Evolutionary conservation across 2,329 filamentous ascomycete genomes (phyloP), one percentile per base, ranked within the genome.

Genomic region (Calonectria fujianensis): DNA sequence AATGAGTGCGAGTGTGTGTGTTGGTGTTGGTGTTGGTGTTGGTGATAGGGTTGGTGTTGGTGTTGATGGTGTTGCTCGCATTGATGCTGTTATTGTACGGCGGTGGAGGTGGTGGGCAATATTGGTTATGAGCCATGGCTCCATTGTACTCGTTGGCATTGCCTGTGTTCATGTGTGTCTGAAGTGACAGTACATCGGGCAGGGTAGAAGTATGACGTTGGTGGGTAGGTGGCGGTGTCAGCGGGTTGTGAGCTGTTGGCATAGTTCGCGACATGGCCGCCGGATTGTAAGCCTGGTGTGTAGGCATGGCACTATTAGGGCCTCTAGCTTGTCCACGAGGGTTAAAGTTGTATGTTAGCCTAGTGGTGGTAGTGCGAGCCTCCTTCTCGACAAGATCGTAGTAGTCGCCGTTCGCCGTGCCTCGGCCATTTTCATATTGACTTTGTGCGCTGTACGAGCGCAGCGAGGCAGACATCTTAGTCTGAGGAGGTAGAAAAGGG

Each of bases 241-340:
- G 13, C 29, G 77, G 74, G 37, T 76, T 76, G 69, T 59, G 50
- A 31, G 70, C n/a, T 37, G 24, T 14, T 35, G 20, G 24, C 11
- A 66, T 51, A 29, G 45, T 29, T 37, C 29, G 24, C 18, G 74
- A 75, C 37, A 78, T 61, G 10, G 84, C 81, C 6, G 82, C 83
- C 1, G 87, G 86, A 27, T 89, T 84, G 65, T 90, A 90, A 0
- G 89, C 89, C 0, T 86, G 87, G 73, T 90, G 89, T 0, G 87
- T 83, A 0, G 89, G 89, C 52, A 90, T 82, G 0, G 84, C 83
- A 57, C 77, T 84, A 18, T 66, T 69, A 5, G 80, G 80, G 3
- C 77, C 81, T 13, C 78, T 76, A 13, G 73, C 66, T 7, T 59
- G 69, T 0, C 77, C 69, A 27, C 80, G 80, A 0, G 82, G 82